These are phyloP conservation scores for Limnomonas spitsbergensis DNA, from an alignment of 139 green algal genomes.

Conservation along the genomic window DNA sequence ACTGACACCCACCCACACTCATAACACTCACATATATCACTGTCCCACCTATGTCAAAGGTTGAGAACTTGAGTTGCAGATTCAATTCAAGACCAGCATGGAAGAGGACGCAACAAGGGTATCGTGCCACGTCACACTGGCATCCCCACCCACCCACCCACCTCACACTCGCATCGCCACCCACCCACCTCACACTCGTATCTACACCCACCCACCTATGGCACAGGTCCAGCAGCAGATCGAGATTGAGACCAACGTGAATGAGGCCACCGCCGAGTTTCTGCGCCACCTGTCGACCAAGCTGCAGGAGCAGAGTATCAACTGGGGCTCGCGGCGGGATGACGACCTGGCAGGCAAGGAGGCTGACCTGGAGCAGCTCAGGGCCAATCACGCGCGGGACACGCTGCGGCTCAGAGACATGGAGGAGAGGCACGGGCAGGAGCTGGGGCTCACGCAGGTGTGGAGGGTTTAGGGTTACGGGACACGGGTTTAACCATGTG, in stretches of 20 bases:
- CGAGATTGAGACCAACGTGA: constrained; percentile 46
- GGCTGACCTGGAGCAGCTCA: constrained; percentile 32
- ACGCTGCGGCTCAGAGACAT: constrained; percentile 18
- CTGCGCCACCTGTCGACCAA: constrained; percentile 12
- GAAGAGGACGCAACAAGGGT: no score
- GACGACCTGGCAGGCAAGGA: constrained; percentile 32
- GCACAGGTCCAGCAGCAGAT: constrained; percentile 40
- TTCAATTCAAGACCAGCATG: no score
- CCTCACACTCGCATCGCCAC: no score
- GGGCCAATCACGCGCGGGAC: not conserved
- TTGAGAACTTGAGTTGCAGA: no score
- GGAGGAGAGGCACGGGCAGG: constrained; percentile 18
- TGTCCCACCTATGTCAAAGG: no score
- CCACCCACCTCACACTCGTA: not conserved
- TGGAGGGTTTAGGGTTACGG: not conserved
- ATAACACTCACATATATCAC: no score
- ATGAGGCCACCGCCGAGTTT: constrained; percentile 22
- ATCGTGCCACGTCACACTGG: no score
- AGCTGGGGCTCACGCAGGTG: constrained; percentile 23
- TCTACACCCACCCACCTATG: not conserved
- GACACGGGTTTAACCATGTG: no score
- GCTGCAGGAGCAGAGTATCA: constrained; percentile 34
- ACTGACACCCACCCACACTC: no score
- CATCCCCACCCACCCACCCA: no score
- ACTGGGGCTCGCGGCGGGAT: constrained; percentile 26